phyloP scores from a whole-genome alignment of 2,329 filamentous ascomycete species.

The Fusarium sp. region DNA sequence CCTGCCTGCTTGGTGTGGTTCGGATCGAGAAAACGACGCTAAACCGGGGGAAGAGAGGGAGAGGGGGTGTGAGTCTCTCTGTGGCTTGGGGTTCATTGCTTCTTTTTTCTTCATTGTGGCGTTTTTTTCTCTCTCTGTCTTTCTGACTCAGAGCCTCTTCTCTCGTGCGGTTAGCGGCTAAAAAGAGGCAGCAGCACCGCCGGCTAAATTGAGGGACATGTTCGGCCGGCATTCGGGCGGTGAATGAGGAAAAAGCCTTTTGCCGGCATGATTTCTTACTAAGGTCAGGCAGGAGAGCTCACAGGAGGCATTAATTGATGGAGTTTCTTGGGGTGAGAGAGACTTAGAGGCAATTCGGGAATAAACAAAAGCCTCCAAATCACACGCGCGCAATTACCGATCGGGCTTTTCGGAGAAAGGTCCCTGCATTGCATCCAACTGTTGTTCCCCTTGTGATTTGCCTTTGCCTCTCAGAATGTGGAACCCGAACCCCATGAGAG shows the following conservation, averaged over 20 bases:
- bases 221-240: not conserved
- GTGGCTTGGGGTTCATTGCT: not conserved
- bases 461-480: not conserved
- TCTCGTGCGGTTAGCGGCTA: slow-evolving; percentile 6
- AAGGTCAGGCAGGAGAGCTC: not conserved
- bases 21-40: slow-evolving; percentile 32
- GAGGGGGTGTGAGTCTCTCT: not conserved
- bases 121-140: not conserved
- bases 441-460: slow-evolving; percentile 5
- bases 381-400: slow-evolving; percentile 36
- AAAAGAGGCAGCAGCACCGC: not conserved
- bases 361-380: slow-evolving; percentile 26
- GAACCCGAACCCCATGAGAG: not conserved
- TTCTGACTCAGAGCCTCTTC: slow-evolving; percentile 28
- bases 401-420: slow-evolving; percentile 17
- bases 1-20: not conserved
- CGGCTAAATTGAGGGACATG: slow-evolving; percentile 27
- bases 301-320: slow-evolving; percentile 5
- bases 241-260: slow-evolving; percentile 6
- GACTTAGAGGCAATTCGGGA: not conserved
- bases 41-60: not conserved
- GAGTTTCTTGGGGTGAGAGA: not conserved
- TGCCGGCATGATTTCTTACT: not conserved
- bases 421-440: slow-evolving; percentile 33
- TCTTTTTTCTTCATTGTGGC: not conserved